Evolutionary conservation across 2,329 filamentous ascomycete species (phyloP), one percentile per base, ranked within the genome.

Genomic region (Epichloe typhina): DNA sequence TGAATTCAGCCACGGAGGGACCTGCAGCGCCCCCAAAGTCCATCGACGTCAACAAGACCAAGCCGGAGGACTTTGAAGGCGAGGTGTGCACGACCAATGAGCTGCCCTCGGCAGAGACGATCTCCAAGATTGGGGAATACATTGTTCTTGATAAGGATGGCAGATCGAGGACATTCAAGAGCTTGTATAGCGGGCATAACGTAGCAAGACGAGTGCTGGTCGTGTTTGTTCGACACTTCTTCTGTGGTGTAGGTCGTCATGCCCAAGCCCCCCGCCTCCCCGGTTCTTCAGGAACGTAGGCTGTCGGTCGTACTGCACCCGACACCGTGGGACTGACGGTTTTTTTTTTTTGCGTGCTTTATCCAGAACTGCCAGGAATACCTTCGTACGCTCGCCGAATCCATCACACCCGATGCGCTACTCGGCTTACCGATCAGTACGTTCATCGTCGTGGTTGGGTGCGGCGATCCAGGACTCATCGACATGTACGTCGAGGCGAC

Each of bases 221-320:
- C 41, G 79, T 89, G 57, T 89, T 90, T 62, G 74, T 90, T 52
- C 76, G 86, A 43, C 85, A 89, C 67, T 90, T 89, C 66, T 88
- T 86, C 72, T 89, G 86, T 62, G 84, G 84, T 37, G 84, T 87
- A 73, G 65, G 83, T 74, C 41, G n/a, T n/a, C n/a, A n/a, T n/a
- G n/a, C 5, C 23, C 23, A n/a, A n/a, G n/a, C n/a, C n/a, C n/a
- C n/a, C n/a, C n/a, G n/a, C 17, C 17, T 17, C 23, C 6, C 4
- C 21, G 5, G 2, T n/a, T n/a, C 8, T 5, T 13, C 6, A 13
- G 36, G 36, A 38, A 13, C 8, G 26, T 31, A 31, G 26, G 26
- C 8, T 31, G 26, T 31, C 8, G 26, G 26, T 31, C 8, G 26
- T 11, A 11, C 26, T 31, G 26, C 8, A 11, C 26, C 26, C 26